Conservation (phyloP, 768 basidiomycete genomes). For the Naematelia encephala region DNA sequence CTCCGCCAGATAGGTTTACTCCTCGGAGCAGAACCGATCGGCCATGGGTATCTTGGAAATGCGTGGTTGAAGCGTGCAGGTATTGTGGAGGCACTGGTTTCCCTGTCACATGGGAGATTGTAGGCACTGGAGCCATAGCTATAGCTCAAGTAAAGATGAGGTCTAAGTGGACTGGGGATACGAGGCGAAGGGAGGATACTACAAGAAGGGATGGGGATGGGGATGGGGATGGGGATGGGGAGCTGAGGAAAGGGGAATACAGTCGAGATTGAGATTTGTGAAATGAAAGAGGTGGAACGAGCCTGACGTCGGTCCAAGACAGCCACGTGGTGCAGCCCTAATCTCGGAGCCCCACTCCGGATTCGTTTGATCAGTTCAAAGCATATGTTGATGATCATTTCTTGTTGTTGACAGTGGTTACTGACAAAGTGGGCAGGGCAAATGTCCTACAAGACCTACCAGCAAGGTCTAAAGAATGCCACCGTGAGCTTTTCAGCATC, state of each 20-base stretch:
- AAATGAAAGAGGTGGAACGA: background rate
- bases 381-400: too few relatives aligned
- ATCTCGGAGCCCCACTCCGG: too few relatives aligned
- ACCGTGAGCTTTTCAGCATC: conserved; percentile 18
- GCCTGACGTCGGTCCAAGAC: background rate
- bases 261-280: background rate
- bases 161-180: too few relatives aligned
- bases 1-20: conserved; percentile 85
- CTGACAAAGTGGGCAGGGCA: background rate
- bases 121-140: conserved; percentile 35
- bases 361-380: too few relatives aligned
- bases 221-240: background rate
- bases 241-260: background rate
- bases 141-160: too few relatives aligned
- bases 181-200: too few relatives aligned
- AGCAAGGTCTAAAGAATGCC: conserved; percentile 37
- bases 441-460: conserved; percentile 31
- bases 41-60: conserved; percentile 43
- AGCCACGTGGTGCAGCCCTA: too few relatives aligned
- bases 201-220: too few relatives aligned
- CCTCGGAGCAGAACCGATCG: conserved; percentile 72
- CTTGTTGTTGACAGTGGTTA: too few relatives aligned
- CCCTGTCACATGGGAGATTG: conserved; percentile 45
- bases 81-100: conserved; percentile 43
- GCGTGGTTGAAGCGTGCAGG: conserved; percentile 45